phyloP scores from a whole-genome alignment of 768 basidiomycete species.

The Suillus discolor region DNA sequence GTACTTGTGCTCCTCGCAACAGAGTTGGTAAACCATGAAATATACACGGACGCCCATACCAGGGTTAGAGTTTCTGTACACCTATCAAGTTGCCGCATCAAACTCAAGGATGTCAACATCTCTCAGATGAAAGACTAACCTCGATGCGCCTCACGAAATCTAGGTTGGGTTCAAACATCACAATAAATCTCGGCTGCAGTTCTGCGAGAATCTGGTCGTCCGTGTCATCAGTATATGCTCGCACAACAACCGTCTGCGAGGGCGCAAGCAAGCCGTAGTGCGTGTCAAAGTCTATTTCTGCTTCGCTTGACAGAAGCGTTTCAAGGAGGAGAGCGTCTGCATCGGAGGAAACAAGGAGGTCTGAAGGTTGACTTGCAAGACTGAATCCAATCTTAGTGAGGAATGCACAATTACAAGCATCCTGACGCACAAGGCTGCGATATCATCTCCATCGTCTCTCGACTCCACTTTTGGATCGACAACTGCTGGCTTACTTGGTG shows the following conservation, averaged over 20 bases:
- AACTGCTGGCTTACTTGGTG: conserved; percentile 13
- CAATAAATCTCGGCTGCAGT: conserved; percentile 86
- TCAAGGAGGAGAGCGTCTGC: conserved; percentile 27
- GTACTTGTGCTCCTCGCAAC: conserved; percentile 95
- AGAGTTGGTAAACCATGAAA: conserved; percentile 93
- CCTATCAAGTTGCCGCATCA: conserved; percentile 44
- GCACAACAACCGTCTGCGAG: conserved; percentile 80
- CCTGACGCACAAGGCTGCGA: conserved; percentile 58
- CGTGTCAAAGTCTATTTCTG: conserved; percentile 66
- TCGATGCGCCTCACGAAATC: conserved; percentile 93
- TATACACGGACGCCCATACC: conserved; percentile 87
- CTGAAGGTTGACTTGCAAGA: conserved; percentile 23
- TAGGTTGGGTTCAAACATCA: conserved; percentile 94
- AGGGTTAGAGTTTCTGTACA: conserved; percentile 83
- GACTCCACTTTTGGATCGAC: conserved; percentile 14
- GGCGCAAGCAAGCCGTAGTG: conserved; percentile 80
- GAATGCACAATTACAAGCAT: background rate
- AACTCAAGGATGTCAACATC: background rate
- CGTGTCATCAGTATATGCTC: conserved; percentile 88
- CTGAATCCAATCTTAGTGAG: conserved; percentile 12
- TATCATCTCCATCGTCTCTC: conserved; percentile 35
- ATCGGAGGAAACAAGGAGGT: conserved; percentile 17
- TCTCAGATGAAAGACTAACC: conserved; percentile 44
- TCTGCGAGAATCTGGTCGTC: conserved; percentile 90
- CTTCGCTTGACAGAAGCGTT: conserved; percentile 30